phyloP scores from a whole-genome alignment of 345 rosid genomes.

The Salix koriyanagi region DNA sequence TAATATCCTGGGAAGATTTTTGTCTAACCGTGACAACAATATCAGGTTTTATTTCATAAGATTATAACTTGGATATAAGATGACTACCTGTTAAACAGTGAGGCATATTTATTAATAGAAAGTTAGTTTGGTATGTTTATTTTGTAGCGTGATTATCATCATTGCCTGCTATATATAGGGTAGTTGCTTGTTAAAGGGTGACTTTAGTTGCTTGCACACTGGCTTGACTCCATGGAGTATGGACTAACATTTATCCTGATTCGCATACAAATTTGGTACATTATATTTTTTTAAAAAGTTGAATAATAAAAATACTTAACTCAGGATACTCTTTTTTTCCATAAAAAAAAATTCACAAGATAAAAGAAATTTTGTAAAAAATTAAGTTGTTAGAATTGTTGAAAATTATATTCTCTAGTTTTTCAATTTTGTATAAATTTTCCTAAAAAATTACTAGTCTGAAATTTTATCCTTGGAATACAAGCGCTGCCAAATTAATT shows the following conservation, averaged over 20 bases:
- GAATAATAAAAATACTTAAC: neutral
- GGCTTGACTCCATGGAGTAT: neutral
- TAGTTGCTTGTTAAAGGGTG: neutral
- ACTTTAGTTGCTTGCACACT: neutral
- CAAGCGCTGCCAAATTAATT: neutral
- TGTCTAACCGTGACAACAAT: conserved; percentile 98
- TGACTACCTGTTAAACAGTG: neutral
- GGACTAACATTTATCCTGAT: neutral
- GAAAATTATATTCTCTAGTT: neutral
- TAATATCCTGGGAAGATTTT: conserved; percentile 92
- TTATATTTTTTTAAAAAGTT: neutral
- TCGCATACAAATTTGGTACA: neutral
- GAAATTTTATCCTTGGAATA: neutral
- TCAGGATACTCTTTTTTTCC: neutral
- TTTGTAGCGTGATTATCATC: neutral
- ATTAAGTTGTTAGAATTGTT: no score
- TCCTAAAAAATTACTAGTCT: neutral
- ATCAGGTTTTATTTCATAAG: conserved; percentile 55
- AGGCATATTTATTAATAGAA: neutral
- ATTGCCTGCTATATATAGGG: neutral
- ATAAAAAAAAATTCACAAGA: no score
- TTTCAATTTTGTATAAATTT: neutral
- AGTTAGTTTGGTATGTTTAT: neutral
- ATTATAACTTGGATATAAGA: neutral
- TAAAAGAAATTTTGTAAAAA: no score